Conservation (phyloP, 129 eudicot species). For the Tagetes erecta region DNA sequence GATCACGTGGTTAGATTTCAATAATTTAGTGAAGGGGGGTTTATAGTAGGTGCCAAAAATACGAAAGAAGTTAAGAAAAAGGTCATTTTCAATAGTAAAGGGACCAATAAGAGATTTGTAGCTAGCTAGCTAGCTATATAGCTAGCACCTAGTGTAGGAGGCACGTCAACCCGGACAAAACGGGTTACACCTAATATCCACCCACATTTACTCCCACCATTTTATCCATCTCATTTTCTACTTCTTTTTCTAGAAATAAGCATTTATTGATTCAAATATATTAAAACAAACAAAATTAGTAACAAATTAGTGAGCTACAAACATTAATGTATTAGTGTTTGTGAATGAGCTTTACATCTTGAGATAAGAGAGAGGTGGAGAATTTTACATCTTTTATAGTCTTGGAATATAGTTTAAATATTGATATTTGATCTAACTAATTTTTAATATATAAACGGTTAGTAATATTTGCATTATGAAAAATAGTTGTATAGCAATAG, state of each 20-base stretch:
- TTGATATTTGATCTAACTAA: too few relatives aligned
- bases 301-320: too few relatives aligned
- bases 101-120: slow-evolving; percentile 50
- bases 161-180: slow-evolving; percentile 61
- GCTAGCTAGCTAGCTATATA: slow-evolving; percentile 5
- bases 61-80: slow-evolving; percentile 21
- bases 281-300: too few relatives aligned
- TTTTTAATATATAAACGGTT: too few relatives aligned
- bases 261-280: neutral
- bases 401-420: too few relatives aligned
- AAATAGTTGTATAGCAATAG: too few relatives aligned
- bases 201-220: slow-evolving; percentile 29
- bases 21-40: neutral
- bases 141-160: slow-evolving; percentile 4
- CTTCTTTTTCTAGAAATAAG: neutral
- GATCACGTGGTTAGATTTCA: slow-evolving; percentile 18
- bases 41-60: slow-evolving; percentile 25
- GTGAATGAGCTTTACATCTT: too few relatives aligned
- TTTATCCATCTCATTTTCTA: slow-evolving; percentile 21
- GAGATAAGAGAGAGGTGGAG: too few relatives aligned
- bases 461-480: too few relatives aligned
- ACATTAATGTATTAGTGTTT: too few relatives aligned
- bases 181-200: slow-evolving; percentile 67
- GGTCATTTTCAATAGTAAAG: slow-evolving; percentile 36
- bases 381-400: too few relatives aligned